These are phyloP conservation scores for Tylopilus cervinicoccineus DNA, from an alignment of 768 basidiomycete genomes.

Conservation along the genomic window DNA sequence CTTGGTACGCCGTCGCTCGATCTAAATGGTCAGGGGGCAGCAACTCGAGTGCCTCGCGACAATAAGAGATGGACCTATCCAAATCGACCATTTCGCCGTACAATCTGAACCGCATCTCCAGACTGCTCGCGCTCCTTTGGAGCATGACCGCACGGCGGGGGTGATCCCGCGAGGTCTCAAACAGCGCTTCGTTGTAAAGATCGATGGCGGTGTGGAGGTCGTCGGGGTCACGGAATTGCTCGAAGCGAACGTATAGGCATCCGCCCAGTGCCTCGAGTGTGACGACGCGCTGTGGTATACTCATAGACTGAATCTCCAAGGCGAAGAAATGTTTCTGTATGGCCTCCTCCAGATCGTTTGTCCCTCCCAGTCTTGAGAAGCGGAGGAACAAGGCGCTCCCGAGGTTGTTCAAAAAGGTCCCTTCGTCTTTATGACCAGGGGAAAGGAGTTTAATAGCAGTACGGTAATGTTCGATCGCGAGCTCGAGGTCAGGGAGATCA, in stretches of 20 bases:
- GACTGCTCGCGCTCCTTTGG: conserved; percentile 12
- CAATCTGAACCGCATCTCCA: conserved; percentile 13
- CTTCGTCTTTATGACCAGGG: conserved; percentile 11
- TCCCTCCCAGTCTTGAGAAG: conserved; percentile 11
- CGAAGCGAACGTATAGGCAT: conserved; percentile 26
- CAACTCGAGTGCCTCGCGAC: conserved; percentile 23
- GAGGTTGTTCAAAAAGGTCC: conserved; percentile 15
- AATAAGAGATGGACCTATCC: conserved; percentile 25
- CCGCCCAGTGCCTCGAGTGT: conserved; percentile 20
- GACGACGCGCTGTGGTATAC: conserved; percentile 11
- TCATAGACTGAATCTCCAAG: conserved; percentile 14
- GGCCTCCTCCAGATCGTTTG: conserved; percentile 24
- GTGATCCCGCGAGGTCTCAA: conserved; percentile 13
- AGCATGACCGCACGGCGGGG: conserved; percentile 15
- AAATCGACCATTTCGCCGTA: conserved; percentile 20
- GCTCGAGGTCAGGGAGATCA: conserved; percentile 25
- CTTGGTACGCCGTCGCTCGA: conserved; percentile 9
- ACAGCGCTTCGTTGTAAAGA: conserved; percentile 25
- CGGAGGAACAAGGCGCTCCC: conserved; percentile 26
- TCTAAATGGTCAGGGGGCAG: conserved; percentile 12
- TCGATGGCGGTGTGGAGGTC: conserved; percentile 26
- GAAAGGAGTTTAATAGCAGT: conserved; percentile 18
- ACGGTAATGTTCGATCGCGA: conserved; percentile 24
- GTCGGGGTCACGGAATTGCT: conserved; percentile 15
- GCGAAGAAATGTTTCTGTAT: conserved; percentile 24